These are phyloP conservation scores for Fusarium begoniae DNA, from an alignment of 2,329 filamentous ascomycete genomes.

Conservation along the genomic window DNA sequence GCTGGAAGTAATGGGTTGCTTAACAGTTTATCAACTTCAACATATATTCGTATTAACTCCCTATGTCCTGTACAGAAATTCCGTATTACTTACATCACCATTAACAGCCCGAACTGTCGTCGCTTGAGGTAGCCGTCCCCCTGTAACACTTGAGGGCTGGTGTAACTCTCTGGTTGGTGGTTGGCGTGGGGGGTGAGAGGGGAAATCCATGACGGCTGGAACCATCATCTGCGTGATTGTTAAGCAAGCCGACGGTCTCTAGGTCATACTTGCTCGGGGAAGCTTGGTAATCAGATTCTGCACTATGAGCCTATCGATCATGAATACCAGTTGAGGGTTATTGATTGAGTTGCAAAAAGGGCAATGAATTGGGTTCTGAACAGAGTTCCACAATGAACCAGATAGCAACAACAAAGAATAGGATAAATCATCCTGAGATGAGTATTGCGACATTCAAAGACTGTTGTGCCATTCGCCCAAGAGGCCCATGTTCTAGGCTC, in stretches of 20 bases:
- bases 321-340: neutral
- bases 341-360: conserved; percentile 6
- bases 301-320: neutral
- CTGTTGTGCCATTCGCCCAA: conserved; percentile 3
- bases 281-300: conserved; percentile 24
- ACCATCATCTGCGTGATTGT: conserved; percentile 37
- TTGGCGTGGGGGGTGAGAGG: conserved; percentile 29
- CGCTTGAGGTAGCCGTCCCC: neutral
- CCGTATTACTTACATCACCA: neutral
- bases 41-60: neutral
- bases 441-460: conserved; percentile 16
- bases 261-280: conserved; percentile 5
- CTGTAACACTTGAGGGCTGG: neutral
- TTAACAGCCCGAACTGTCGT: neutral
- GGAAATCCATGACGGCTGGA: conserved; percentile 34
- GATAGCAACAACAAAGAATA: neutral
- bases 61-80: neutral
- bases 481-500: conserved; percentile 16
- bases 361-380: neutral
- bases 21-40: too few species aligned
- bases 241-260: conserved; percentile 28
- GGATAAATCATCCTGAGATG: neutral
- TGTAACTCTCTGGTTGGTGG: conserved; percentile 15
- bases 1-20: neutral
- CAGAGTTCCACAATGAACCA: neutral